Base-by-base conservation (phyloP, 306 rosid species). In the Castanea mollissima region DNA sequence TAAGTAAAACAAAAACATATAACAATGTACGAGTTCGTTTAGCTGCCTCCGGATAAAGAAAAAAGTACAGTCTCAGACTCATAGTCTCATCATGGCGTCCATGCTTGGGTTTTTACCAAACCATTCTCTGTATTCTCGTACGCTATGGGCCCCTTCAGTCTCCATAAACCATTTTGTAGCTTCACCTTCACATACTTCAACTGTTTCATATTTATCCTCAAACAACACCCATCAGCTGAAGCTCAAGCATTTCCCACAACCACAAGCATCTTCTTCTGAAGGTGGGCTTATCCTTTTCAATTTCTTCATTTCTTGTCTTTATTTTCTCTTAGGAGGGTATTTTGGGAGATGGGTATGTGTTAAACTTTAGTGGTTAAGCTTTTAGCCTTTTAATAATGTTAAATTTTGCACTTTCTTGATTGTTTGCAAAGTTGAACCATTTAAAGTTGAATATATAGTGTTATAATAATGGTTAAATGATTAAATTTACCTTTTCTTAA, bases 191-290 rank as follows among this genome's bases (percentile, higher is more conserved):
- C 65, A 38, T 10, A 27, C 78, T 60, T 57, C 89, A 21, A 3
- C 64, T 1, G 32, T 81, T 2, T 77, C 79, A 64, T 84, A 74
- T 68, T 78, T 77, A 14, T 80, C 81, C 46, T 34, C 72, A 5
- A 79, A 63, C 54, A 82, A 21, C 73, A 69, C 64, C 58, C 69
- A 55, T 57, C 82, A 80, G 63, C 85, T 83, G 12, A 91, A 91
- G 79, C 86, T 82, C 86, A 83, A 83, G 5, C 77, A 13, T 77
- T 51, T 65, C 32, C 80, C 0, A 0, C 84, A 77, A 87, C 88
- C 89, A 6, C 46, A 35, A 64, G 70, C 70, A 16, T 64, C 70
- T 32, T 87, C 95, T 62, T 80, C 94, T 71, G 85, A 91, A 90
- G 95, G 99, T 90, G 9, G 21, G 64, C 11, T 16, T 58, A 1